Conservation (phyloP, 2,329 filamentous ascomycete species). For the Nemania abortiva region DNA sequence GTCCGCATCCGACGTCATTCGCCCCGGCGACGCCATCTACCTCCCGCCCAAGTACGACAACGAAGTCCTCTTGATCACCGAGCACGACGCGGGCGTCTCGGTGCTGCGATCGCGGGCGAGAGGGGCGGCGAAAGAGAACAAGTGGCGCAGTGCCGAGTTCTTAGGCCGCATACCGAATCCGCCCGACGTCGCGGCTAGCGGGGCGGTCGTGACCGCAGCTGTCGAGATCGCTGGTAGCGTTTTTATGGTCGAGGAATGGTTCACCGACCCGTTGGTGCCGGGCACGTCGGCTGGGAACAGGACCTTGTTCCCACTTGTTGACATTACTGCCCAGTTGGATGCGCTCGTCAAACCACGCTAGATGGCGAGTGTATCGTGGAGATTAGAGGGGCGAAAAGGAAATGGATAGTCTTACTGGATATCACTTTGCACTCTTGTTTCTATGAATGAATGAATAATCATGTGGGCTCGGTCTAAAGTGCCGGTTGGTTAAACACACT, state of each 20-base stretch:
- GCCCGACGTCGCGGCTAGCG: slow-evolving; percentile 33
- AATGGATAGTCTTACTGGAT: background rate
- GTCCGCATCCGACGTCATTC: slow-evolving; percentile 17
- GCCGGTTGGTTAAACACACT: background rate
- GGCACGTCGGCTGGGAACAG: slow-evolving; percentile 49
- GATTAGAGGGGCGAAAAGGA: background rate
- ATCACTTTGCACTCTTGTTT: background rate
- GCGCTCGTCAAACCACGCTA: slow-evolving; percentile 24
- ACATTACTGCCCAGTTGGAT: slow-evolving; percentile 50
- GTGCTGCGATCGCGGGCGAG: slow-evolving; percentile 50
- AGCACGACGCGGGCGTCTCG: slow-evolving; percentile 50
- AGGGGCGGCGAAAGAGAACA: background rate
- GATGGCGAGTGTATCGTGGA: background rate
- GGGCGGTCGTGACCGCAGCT: slow-evolving; percentile 42
- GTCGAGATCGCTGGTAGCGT: slow-evolving; percentile 46
- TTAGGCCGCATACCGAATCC: slow-evolving; percentile 51
- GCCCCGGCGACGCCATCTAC: slow-evolving; percentile 50
- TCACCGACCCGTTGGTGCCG: slow-evolving; percentile 45
- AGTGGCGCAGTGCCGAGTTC: slow-evolving; percentile 54
- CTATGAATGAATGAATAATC: background rate
- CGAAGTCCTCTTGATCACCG: slow-evolving; percentile 53
- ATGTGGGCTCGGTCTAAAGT: background rate
- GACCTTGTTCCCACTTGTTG: slow-evolving; percentile 48
- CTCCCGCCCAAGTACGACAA: slow-evolving; percentile 52
- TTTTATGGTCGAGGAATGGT: slow-evolving; percentile 47